These are phyloP conservation scores for Pleomassaria siparia DNA, from an alignment of 2,329 filamentous ascomycete species.

Conservation along the genomic window DNA sequence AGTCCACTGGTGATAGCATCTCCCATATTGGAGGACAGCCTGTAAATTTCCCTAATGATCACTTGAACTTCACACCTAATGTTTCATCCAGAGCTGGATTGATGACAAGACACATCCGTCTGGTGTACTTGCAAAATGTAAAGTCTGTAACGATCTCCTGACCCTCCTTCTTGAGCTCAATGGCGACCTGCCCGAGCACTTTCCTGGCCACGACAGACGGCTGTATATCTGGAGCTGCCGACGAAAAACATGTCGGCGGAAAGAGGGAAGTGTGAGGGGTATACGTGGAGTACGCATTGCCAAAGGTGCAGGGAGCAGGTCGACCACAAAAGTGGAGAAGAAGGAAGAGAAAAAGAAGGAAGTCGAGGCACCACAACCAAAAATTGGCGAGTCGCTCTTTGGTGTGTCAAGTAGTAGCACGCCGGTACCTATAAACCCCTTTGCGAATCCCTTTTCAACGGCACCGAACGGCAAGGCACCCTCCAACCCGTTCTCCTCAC, in stretches of 20 bases:
- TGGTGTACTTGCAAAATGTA: constrained; percentile 78
- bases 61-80: constrained; percentile 6
- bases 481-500: constrained; percentile 59
- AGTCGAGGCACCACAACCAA: constrained; percentile 37
- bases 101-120: constrained; percentile 71
- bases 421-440: constrained; percentile 28
- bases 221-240: constrained; percentile 85
- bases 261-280: constrained; percentile 77
- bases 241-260: constrained; percentile 75
- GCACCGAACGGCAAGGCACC: constrained; percentile 37
- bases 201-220: constrained; percentile 82
- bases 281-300: constrained; percentile 67
- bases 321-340: constrained; percentile 16
- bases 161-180: constrained; percentile 87
- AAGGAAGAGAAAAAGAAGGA: constrained; percentile 31
- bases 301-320: constrained; percentile 35
- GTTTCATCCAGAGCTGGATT: constrained; percentile 69
- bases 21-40: constrained; percentile 86
- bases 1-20: constrained; percentile 76
- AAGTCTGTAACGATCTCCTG: constrained; percentile 81
- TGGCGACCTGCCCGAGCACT: constrained; percentile 82
- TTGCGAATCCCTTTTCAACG: constrained; percentile 62
- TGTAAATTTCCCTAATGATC: constrained; percentile 59
- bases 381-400: constrained; percentile 70
- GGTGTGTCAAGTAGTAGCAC: constrained; percentile 56